A percentile compares a stretch with the other conserved stretches of the same genome.
These are phyloP conservation scores for Pythium oligandrum DNA, from an alignment of 352 stramenopile genomes.

Conservation along the genomic window DNA sequence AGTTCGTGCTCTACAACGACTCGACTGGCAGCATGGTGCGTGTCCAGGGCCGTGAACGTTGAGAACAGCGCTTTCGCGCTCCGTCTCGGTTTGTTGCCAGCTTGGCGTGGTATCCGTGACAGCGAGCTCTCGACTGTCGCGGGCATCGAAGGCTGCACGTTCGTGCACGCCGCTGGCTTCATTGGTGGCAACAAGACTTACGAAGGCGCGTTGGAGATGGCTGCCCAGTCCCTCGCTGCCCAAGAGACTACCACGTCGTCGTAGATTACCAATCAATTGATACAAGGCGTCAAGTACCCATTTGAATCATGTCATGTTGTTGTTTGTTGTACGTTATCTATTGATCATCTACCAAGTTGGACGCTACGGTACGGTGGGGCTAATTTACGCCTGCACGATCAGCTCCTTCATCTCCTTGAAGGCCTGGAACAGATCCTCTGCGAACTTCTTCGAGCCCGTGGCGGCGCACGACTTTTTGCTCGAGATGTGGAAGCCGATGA, in stretches of 20 bases:
- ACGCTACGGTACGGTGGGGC: neutral
- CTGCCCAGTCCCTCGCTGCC: constrained; percentile 52
- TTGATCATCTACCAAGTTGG: no score
- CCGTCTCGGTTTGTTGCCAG: constrained; percentile 83
- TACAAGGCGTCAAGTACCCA: no score
- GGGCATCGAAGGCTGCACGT: constrained; percentile 93
- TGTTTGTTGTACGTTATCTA: no score
- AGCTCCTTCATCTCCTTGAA: constrained; percentile 78
- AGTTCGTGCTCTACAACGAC: constrained; percentile 98
- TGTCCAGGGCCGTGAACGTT: constrained; percentile 94
- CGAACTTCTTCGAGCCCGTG: constrained; percentile 83
- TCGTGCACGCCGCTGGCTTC: constrained; percentile 98
- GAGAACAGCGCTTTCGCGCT: constrained; percentile 92
- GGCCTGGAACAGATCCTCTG: constrained; percentile 63
- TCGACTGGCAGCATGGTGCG: constrained; percentile 90
- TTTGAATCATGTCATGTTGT: no score
- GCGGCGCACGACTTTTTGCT: constrained; percentile 76
- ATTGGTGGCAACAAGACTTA: constrained; percentile 97
- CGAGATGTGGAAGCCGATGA: constrained; percentile 90
- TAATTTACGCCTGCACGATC: constrained; percentile 5
- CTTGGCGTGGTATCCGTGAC: constrained; percentile 95
- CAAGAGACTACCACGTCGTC: constrained; percentile 3
- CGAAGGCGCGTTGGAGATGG: constrained; percentile 95
- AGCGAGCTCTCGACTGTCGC: constrained; percentile 82
- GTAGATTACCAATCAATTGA: no score